Percentiles rank a stretch among this genome's conserved stretches.
These are phyloP conservation scores for Penicillium bialowiezense DNA, from an alignment of 495 filamentous ascomycete genomes.

Conservation along the genomic window DNA sequence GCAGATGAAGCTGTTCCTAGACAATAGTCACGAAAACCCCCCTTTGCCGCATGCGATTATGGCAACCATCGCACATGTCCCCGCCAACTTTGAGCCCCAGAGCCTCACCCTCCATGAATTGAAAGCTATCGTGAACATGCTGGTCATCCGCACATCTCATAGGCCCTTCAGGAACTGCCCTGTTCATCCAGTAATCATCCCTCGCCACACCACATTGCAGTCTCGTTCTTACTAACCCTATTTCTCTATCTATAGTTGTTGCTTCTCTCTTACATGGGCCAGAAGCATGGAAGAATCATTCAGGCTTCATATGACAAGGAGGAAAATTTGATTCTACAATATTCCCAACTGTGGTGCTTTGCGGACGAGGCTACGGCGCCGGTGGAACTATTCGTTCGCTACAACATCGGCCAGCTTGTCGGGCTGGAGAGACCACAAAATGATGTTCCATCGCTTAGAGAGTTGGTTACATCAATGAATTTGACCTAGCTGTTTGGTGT, in stretches of 20 bases:
- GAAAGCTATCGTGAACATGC: conserved; percentile 1
- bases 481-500: too few relatives aligned
- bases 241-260: not conserved
- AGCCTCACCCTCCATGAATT: conserved; percentile 3
- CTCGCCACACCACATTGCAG: conserved; percentile 17
- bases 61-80: conserved; percentile 4
- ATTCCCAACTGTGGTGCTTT: conserved; percentile 12
- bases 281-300: conserved; percentile 8
- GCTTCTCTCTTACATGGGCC: conserved; percentile 3
- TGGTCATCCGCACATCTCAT: conserved; percentile 1
- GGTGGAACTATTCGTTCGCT: conserved; percentile 8
- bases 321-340: conserved; percentile 6
- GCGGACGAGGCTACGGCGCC: conserved; percentile 1
- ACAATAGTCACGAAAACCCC: not conserved
- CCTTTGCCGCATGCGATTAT: conserved; percentile 11
- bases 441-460: not conserved
- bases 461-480: too few relatives aligned
- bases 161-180: not conserved
- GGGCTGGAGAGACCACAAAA: not conserved
- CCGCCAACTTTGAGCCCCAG: not conserved
- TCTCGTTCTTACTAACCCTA: conserved; percentile 24
- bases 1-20: not conserved
- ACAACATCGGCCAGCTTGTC: not conserved
- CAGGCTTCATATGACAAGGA: conserved; percentile 6
- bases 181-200: conserved; percentile 5